Conservation (phyloP, 2,329 filamentous ascomycete genomes). For the Ciborinia camelliae region DNA sequence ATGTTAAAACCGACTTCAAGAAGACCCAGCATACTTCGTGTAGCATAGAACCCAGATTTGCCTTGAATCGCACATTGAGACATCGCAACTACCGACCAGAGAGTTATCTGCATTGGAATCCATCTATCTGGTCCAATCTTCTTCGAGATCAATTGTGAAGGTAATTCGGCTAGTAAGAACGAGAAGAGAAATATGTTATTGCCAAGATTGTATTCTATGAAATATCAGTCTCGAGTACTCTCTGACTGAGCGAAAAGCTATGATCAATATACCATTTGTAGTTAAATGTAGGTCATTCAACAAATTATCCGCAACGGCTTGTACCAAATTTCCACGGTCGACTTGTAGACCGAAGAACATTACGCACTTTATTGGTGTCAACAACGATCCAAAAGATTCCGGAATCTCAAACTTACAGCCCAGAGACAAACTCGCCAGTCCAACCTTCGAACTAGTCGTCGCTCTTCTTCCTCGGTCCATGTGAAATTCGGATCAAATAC, state of each 20-base stretch:
- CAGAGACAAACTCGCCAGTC: slow-evolving; percentile 30
- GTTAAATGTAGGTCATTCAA: slow-evolving; percentile 48
- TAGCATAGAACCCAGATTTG: slow-evolving; percentile 43
- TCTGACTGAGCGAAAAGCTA: neutral
- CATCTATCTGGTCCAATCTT: slow-evolving; percentile 48
- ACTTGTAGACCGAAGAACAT: slow-evolving; percentile 62
- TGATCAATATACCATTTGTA: slow-evolving; percentile 39
- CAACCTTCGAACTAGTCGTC: slow-evolving; percentile 28
- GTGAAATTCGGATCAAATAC: slow-evolving; percentile 29
- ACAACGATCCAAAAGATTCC: too few relatives aligned
- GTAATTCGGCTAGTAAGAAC: slow-evolving; percentile 47
- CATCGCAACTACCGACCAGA: slow-evolving; percentile 49
- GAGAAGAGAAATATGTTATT: slow-evolving; percentile 42
- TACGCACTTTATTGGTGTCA: slow-evolving; percentile 51
- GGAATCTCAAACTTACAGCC: slow-evolving; percentile 23
- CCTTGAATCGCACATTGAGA: slow-evolving; percentile 46
- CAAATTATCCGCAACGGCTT: slow-evolving; percentile 60
- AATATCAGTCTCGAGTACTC: neutral
- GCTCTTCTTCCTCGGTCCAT: slow-evolving; percentile 33
- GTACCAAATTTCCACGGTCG: slow-evolving; percentile 56
- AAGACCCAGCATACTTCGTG: slow-evolving; percentile 39
- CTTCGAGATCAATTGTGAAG: slow-evolving; percentile 48
- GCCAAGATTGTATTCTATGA: slow-evolving; percentile 29
- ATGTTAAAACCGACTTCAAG: slow-evolving; percentile 38
- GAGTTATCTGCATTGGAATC: slow-evolving; percentile 51